Evolutionary conservation across 768 basidiomycete species (phyloP).

Genomic region (Lyophyllum atratum): DNA sequence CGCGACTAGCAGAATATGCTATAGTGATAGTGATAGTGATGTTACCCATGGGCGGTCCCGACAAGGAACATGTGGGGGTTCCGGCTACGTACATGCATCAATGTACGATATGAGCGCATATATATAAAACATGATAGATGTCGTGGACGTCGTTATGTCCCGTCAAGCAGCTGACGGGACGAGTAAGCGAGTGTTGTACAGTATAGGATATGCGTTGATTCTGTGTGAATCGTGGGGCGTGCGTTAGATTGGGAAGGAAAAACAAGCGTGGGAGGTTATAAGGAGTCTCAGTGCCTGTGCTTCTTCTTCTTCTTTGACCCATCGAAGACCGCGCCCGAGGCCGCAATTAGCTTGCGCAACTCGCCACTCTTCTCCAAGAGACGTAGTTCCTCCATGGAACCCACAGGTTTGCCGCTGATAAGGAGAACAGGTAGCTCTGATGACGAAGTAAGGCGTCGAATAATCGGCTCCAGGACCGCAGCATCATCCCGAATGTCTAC

Average conservation of each 20-base stretch:
- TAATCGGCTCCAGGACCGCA: slow-evolving; percentile 59
- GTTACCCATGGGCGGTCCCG: no score
- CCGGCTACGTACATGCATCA: no score
- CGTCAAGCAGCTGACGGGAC: background rate
- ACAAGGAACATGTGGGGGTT: no score
- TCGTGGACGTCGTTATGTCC: slow-evolving; percentile 6
- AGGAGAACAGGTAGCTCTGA: slow-evolving; percentile 66
- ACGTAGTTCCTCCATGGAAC: slow-evolving; percentile 53
- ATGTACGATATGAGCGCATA: background rate
- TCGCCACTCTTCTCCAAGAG: slow-evolving; percentile 50
- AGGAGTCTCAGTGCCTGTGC: slow-evolving; percentile 34
- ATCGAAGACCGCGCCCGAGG: slow-evolving; percentile 61
- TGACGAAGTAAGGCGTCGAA: slow-evolving; percentile 58
- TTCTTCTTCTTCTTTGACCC: slow-evolving; percentile 58
- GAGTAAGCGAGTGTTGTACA: background rate
- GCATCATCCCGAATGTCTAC: slow-evolving; percentile 75
- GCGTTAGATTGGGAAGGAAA: background rate
- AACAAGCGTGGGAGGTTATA: background rate
- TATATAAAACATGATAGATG: background rate
- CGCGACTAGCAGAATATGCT: background rate
- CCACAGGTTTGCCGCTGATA: slow-evolving; percentile 62
- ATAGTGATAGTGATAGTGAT: no score
- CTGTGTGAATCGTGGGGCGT: background rate
- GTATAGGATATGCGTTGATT: background rate
- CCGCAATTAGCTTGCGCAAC: slow-evolving; percentile 47